Base-by-base conservation (phyloP, 176 grass and related monocot genomes). In the Raddia distichophylla region DNA sequence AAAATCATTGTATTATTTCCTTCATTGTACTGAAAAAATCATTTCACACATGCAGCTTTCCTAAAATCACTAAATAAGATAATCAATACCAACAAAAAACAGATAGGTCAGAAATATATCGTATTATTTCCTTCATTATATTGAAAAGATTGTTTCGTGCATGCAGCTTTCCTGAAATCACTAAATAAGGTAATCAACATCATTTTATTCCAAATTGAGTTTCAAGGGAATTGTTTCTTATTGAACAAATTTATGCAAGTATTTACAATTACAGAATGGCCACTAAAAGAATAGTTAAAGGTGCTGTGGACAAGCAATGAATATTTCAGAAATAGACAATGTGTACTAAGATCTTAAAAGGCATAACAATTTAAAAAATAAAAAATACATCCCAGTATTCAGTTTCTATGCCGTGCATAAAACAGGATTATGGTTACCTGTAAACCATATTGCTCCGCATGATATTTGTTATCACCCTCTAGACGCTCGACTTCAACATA, bases 381-480 rank as follows among this genome's bases (percentile, higher is more conserved):
- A 78, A 79, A 37, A 79, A 18, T n/a, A 72, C 37, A 66, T 17
- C 47, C 18, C 35, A 75, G 54, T 69, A 64, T 50, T 64, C 64
- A 65, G 13, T 50, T 83, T 65, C 57, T 37, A 50, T 57, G 10
- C 42, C 49, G 79, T 32, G 14, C 10, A 73, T 42, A 70, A 13
- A 85, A 45, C 47, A 65, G 59, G 8, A 89, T 65, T 71, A 11
- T 3, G 78, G 11, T 73, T 16, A 98, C 95, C 90, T 98, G 95
- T 81, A 98, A 89, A 44, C 95, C 95, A 82, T 93, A 74, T 54
- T 88, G 83, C 79, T 98, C 95, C 3, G 95, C 95, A 10, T 98
- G 95, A 93, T 98, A 98, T 66, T 98, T 98, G 60, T 98, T 95
- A 78, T 98, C 95, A 77, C 95, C 95, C 84, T 98, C 95, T 64